Evolutionary conservation across 129 eudicot species (phyloP), one percentile per base, ranked within the genome.

Genomic region (Arctium minus): DNA sequence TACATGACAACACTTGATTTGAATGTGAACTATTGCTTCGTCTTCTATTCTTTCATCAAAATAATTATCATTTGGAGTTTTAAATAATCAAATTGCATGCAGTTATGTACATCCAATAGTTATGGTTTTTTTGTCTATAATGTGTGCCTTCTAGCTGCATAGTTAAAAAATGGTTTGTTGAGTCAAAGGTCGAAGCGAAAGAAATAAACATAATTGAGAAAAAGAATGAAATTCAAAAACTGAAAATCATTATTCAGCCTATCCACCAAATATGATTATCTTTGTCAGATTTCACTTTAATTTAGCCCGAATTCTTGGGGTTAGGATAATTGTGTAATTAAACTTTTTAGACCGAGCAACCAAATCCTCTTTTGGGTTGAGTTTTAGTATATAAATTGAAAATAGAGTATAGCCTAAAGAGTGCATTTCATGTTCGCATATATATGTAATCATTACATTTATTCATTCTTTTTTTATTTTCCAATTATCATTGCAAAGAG

Each of bases 1-100:
- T 87, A 78, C 56, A 85, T 89, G 60, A 78, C 92, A 27, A 69
- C 92, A 27, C 86, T 92, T 80, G 88, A 85, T 75, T 92, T 92
- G 93, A 89, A 92, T 83, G 97, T 92, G 87, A 84, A 30, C 39
- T 40, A 30, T 79, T 72, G 12, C 30, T 8, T 44, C 73, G 44
- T 78, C n/a, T 77, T 70, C 35, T 22, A 10, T 50, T 70, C 42
- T 73, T 53, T 69, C 3, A 56, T 78, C 33, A 68, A n/a, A 35
- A 13, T 77, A 12, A 9, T 80, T 27, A 36, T 48, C 75, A 2
- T 4, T 77, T 53, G 32, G 71, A 77, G 48, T 70, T 83, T 3
- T 4, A 18, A 10, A 32, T 75, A 44, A 70, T 79, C 70, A 44
- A 79, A 17, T 40, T 30, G 6, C 18, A 35, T 50, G 64, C 64